Evolutionary conservation across 441 rosid genomes (phyloP), one percentile per base, ranked within the genome.

Genomic region (Oxalis stricta): DNA sequence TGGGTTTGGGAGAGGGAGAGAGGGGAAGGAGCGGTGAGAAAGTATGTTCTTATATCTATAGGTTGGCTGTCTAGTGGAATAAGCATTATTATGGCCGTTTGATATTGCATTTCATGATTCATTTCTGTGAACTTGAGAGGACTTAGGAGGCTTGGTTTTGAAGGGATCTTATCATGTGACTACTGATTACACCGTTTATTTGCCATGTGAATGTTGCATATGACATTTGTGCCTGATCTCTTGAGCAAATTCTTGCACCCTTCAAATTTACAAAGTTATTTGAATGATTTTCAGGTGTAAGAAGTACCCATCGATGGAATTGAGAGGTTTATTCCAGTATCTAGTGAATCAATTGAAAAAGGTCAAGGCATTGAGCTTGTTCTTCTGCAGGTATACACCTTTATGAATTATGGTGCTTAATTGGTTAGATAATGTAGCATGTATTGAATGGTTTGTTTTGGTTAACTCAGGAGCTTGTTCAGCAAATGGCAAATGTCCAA

Each of bases 401-500:
- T n/a, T n/a, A n/a, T n/a, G n/a, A n/a, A 47, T 41, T 39, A 21
- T 34, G 46, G 31, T 48, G 39, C 31, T 11, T 49, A 40, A 14
- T 54, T 56, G 12, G 38, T 45, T 41, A 36, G 18, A 44, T 35
- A 24, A 14, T 14, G 19, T 38, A 30, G 16, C 42, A 44, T 36
- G 60, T 52, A 68, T 48, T 52, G 41, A 47, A 43, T 49, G 47
- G 45, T 46, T 23, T 39, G 60, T 46, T 53, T 24, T 73, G 63
- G 50, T 64, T 54, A 33, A 36, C 32, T 58, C 70, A 93, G 99
- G 99, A 93, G 69, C 86, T 93, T 60, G 50, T 93, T 72, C 96
- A 84, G 62, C 99, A 93, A 73, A 93, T 93, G 99, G 99, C 99
- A 52, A 93, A 88, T 69, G 97, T 88, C 45, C 99, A 82, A 61